These are phyloP conservation scores for Cichorium intybus DNA, from an alignment of 140 eudicot species.

Conservation along the genomic window DNA sequence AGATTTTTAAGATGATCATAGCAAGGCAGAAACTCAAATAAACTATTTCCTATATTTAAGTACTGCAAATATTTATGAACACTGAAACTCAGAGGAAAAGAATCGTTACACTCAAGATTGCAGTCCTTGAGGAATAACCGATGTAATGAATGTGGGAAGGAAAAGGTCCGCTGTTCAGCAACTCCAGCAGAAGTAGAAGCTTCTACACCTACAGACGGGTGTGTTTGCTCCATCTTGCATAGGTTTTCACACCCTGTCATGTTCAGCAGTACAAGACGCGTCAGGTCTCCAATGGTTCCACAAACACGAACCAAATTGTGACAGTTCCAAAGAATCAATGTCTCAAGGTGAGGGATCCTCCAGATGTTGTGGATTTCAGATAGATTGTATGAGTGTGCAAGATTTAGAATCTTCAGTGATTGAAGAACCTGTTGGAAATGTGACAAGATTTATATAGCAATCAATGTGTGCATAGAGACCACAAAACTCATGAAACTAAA, in stretches of 20 bases:
- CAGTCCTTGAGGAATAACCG: too few relatives aligned
- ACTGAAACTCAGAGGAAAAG: too few relatives aligned
- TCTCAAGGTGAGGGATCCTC: constrained; percentile 25
- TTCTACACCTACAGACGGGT: too few relatives aligned
- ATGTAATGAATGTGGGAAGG: constrained; percentile 18
- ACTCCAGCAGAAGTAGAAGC: not conserved
- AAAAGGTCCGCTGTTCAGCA: not conserved
- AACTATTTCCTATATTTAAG: constrained; percentile 19
- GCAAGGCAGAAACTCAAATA: constrained; percentile 12
- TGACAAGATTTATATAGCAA: not conserved
- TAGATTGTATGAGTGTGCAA: constrained; percentile 19
- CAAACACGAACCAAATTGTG: too few relatives aligned
- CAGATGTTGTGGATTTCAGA: constrained; percentile 6
- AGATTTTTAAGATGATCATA: constrained; percentile 25
- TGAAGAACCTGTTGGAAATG: constrained; percentile 24
- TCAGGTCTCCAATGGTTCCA: too few relatives aligned
- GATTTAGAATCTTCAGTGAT: too few relatives aligned
- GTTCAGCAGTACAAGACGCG: too few relatives aligned
- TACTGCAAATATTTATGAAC: constrained; percentile 11
- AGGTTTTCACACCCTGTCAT: too few relatives aligned
- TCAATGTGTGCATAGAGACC: not conserved
- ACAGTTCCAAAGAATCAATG: constrained; percentile 31
- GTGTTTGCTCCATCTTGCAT: too few relatives aligned
- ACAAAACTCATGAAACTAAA: not conserved
- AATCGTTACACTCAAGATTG: too few relatives aligned